phyloP scores from a whole-genome alignment of 345 rosid species.

The Hevea brasiliensis region DNA sequence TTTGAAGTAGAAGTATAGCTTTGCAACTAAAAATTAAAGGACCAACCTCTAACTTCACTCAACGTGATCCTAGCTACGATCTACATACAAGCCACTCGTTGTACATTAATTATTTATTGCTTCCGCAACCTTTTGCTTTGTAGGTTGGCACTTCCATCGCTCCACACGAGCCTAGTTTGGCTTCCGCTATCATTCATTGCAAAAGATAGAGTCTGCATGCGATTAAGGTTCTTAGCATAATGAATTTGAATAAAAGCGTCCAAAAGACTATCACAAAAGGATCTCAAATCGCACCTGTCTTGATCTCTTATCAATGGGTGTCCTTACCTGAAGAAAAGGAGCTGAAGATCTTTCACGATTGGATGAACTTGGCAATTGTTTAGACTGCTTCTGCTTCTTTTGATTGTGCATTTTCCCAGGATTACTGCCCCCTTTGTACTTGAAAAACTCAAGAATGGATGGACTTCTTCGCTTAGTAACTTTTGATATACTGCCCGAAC shows the following conservation, averaged over 20 bases:
- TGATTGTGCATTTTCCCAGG: constrained; percentile 38
- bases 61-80: background rate
- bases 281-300: constrained; percentile 50
- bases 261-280: background rate
- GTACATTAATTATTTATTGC: constrained; percentile 11
- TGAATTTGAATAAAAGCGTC: background rate
- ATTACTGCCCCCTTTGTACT: constrained; percentile 66
- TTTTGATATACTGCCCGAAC: constrained; percentile 42
- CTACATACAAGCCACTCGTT: background rate
- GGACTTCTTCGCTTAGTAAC: constrained; percentile 65
- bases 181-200: constrained; percentile 49
- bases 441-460: constrained; percentile 76
- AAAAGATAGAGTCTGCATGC: constrained; percentile 63
- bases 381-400: constrained; percentile 58
- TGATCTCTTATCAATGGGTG: constrained; percentile 75
- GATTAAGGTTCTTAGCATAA: background rate
- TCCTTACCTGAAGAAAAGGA: constrained; percentile 45
- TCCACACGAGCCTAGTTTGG: constrained; percentile 85
- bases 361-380: constrained; percentile 38
- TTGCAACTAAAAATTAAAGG: background rate
- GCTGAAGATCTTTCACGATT: constrained; percentile 38
- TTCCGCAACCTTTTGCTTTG: constrained; percentile 32
- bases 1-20: background rate
- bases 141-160: constrained; percentile 36
- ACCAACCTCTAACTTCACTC: constrained; percentile 1